Evolutionary conservation across 768 basidiomycete species (phyloP), one percentile per base, ranked within the genome.

Genomic region (Lenzites betulinus): DNA sequence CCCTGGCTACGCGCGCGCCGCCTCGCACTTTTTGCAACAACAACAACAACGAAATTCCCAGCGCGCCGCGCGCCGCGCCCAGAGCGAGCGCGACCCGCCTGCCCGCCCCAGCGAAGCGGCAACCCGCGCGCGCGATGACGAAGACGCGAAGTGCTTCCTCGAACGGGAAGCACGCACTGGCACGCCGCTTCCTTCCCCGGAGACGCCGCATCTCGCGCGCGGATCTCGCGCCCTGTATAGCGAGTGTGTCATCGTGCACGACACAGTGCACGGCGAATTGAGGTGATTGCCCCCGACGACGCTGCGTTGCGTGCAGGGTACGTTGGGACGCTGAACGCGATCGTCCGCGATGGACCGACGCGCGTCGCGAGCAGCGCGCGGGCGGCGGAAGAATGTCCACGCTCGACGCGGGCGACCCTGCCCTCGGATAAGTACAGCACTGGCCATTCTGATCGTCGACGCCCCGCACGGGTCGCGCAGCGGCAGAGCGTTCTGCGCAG

Each of bases 51-150:
- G n/a, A n/a, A n/a, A n/a, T n/a, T n/a, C n/a, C n/a, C n/a, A n/a
- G n/a, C n/a, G 39, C 18, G 22, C 33, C 38, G 28, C 25, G 13
- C 26, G 23, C 22, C 25, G 36, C 35, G 57, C 57, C 59, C 62
- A 63, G 62, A 33, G 57, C 51, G 57, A 51, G 50, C 62, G 52
- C 62, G 57, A 47, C 57, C 41, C 46, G 51, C 35, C 35, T 50
- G 16, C 42, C 42, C 50, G 41, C 38, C 26, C 51, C 51, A 47
- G 44, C 28, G 47, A 42, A 41, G 51, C 51, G n/a, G n/a, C n/a
- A n/a, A n/a, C n/a, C n/a, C 50, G 18, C 35, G 20, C 42, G 50
- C 54, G 55, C 49, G 39, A 41, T 44, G 39, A 28, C 50, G 55
- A 55, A 51, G 48, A 44, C 42, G 49, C 60, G 60, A 61, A 61